Percentiles rank a stretch among this genome's conserved stretches.
phyloP scores from a whole-genome alignment of 202 grass and related monocot genomes.

The Setaria italica region DNA sequence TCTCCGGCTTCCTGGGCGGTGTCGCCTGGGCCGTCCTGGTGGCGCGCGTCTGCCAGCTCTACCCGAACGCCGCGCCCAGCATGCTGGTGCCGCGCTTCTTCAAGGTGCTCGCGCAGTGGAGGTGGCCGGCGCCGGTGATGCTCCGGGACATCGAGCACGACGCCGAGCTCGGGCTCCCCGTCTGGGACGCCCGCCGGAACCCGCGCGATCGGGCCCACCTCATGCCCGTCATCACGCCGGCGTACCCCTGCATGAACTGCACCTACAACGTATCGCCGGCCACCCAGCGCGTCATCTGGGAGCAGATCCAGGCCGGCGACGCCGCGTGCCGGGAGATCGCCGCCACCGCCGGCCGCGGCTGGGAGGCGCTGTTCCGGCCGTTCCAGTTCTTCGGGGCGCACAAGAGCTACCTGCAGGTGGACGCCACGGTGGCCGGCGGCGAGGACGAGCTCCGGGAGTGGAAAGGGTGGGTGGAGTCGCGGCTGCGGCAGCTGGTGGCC shows the following conservation, averaged over 20 bases:
- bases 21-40: slow-evolving; percentile 65
- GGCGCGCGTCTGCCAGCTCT: slow-evolving; percentile 69
- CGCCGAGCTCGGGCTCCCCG: slow-evolving; percentile 41
- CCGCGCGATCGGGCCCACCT: slow-evolving; percentile 58
- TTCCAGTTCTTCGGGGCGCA: slow-evolving; percentile 58
- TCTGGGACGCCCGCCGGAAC: slow-evolving; percentile 65
- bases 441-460: slow-evolving; percentile 55
- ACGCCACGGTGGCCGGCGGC: slow-evolving; percentile 42
- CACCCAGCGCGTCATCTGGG: slow-evolving; percentile 54
- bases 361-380: slow-evolving; percentile 54
- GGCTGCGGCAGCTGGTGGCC: slow-evolving; percentile 55
- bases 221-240: slow-evolving; percentile 71
- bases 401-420: slow-evolving; percentile 69
- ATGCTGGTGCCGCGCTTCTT: slow-evolving; percentile 67
- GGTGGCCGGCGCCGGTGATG: slow-evolving; percentile 58
- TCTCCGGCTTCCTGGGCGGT: slow-evolving; percentile 66
- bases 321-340: slow-evolving; percentile 52
- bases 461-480: slow-evolving; percentile 73
- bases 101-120: slow-evolving; percentile 53
- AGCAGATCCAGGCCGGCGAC: slow-evolving; percentile 53
- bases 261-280: slow-evolving; percentile 64
- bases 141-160: slow-evolving; percentile 59
- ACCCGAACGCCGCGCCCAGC: slow-evolving; percentile 61
- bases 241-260: slow-evolving; percentile 70
- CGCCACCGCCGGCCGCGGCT: not conserved